These are phyloP conservation scores for Metschnikowia reukaufii DNA, from an alignment of 805 yeast genomes.

Conservation along the genomic window DNA sequence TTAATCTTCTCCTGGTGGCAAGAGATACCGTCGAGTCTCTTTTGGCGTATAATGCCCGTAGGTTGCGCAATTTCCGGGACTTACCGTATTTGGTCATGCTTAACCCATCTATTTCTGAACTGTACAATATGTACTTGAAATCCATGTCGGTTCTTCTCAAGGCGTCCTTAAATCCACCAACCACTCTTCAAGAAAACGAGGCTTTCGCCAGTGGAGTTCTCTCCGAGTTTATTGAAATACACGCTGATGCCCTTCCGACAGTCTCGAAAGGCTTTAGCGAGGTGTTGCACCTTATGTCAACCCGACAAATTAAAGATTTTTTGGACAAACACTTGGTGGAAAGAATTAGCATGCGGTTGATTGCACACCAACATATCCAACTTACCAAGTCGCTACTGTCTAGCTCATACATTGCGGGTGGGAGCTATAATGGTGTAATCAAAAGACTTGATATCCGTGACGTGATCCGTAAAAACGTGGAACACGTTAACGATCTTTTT, in stretches of 20 bases:
- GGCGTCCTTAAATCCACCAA: constrained; percentile 39
- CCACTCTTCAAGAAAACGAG: constrained; percentile 52
- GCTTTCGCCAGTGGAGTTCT: constrained; percentile 51
- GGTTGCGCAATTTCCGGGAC: constrained; percentile 66
- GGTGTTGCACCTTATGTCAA: constrained; percentile 47
- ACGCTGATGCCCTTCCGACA: constrained; percentile 79
- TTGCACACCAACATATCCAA: constrained; percentile 82
- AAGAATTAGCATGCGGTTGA: constrained; percentile 80
- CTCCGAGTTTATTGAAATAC: constrained; percentile 63
- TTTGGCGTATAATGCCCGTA: constrained; percentile 63
- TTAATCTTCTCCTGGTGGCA: constrained; percentile 43
- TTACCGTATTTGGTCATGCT: constrained; percentile 82
- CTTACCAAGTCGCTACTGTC: constrained; percentile 46
- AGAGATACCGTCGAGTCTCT: constrained; percentile 57
- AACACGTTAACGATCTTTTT: constrained; percentile 80
- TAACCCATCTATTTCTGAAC: constrained; percentile 81
- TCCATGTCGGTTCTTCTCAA: constrained; percentile 50
- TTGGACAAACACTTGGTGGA: constrained; percentile 77
- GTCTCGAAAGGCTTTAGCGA: constrained; percentile 82
- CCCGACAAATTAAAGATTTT: constrained; percentile 55
- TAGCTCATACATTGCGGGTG: constrained; percentile 53
- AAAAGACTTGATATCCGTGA: constrained; percentile 62
- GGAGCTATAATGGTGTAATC: constrained; percentile 57
- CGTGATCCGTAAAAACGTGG: constrained; percentile 62
- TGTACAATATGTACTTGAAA: constrained; percentile 69